Conservation (phyloP, 306 rosid species). For the Abrus precatorius region DNA sequence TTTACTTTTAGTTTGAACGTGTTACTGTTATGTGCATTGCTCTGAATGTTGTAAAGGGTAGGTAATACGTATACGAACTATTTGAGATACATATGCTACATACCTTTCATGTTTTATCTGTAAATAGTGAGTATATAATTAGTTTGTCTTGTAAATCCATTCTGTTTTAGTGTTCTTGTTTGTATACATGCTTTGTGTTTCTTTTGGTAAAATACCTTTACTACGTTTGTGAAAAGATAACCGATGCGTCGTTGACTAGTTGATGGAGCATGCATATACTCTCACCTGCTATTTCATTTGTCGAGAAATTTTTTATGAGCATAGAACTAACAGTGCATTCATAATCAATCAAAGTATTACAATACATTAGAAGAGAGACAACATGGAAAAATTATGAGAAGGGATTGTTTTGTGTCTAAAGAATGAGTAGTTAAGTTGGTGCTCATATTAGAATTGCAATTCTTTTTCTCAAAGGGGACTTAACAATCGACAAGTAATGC, state of each 20-base stretch:
- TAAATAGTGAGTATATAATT: slow-evolving; percentile 26
- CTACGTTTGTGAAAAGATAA: not conserved
- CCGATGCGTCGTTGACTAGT: not conserved
- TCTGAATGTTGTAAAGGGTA: slow-evolving; percentile 25
- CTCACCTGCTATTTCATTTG: not conserved
- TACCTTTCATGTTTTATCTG: slow-evolving; percentile 3
- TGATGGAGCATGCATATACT: not conserved
- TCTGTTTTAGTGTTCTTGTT: not conserved
- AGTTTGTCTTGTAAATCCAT: not conserved
- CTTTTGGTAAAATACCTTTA: not conserved
- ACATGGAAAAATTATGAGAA: too few relatives aligned
- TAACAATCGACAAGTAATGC: not conserved
- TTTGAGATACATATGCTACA: not conserved
- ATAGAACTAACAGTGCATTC: too few relatives aligned
- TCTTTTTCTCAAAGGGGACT: not conserved
- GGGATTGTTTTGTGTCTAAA: too few relatives aligned
- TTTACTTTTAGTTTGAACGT: not conserved
- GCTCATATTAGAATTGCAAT: too few relatives aligned
- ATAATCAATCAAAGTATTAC: too few relatives aligned
- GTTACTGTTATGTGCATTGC: slow-evolving; percentile 6
- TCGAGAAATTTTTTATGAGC: not conserved
- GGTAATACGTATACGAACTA: slow-evolving; percentile 6
- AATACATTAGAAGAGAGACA: too few relatives aligned
- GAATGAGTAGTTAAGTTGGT: too few relatives aligned
- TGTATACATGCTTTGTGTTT: not conserved